Conservation (phyloP, 495 filamentous ascomycete species). For the Platismatia glauca region DNA sequence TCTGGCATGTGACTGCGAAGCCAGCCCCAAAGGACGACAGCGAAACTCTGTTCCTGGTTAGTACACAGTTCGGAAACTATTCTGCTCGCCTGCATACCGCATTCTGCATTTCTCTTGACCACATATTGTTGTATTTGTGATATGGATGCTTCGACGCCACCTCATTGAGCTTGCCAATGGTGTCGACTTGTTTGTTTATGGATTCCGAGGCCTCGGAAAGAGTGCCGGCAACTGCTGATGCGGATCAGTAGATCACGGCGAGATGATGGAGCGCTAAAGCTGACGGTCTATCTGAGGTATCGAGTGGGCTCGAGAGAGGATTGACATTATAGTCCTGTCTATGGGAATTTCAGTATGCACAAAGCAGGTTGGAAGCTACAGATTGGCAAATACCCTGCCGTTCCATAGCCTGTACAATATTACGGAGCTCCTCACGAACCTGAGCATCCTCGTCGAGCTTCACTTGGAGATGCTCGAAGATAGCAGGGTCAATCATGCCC, state of each 20-base stretch:
- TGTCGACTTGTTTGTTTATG: slow-evolving; percentile 48
- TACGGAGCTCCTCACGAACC: slow-evolving; percentile 71
- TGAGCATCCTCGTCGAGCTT: slow-evolving; percentile 81
- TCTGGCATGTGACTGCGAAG: slow-evolving; percentile 49
- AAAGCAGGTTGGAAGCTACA: background rate
- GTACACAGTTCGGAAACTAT: background rate
- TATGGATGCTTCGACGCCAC: slow-evolving; percentile 80
- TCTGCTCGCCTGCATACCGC: slow-evolving; percentile 36
- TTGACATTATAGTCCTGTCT: slow-evolving; percentile 62
- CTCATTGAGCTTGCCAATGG: slow-evolving; percentile 50
- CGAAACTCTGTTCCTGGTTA: slow-evolving; percentile 40
- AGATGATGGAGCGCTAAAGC: slow-evolving; percentile 23
- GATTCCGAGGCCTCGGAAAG: slow-evolving; percentile 45
- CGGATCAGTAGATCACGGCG: background rate
- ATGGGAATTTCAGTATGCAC: slow-evolving; percentile 4
- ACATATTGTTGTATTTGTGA: slow-evolving; percentile 88
- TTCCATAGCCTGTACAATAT: slow-evolving; percentile 70
- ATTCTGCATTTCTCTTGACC: slow-evolving; percentile 80
- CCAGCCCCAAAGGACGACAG: slow-evolving; percentile 68
- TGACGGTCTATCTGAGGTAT: slow-evolving; percentile 69
- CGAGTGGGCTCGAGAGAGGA: slow-evolving; percentile 82
- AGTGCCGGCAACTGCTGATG: slow-evolving; percentile 26
- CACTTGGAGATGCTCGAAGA: slow-evolving; percentile 80
- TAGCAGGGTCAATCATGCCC: slow-evolving; percentile 61
- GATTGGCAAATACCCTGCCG: slow-evolving; percentile 45